Evolutionary conservation across 2,329 filamentous ascomycete species (phyloP).

Genomic region (Nemania serpens): DNA sequence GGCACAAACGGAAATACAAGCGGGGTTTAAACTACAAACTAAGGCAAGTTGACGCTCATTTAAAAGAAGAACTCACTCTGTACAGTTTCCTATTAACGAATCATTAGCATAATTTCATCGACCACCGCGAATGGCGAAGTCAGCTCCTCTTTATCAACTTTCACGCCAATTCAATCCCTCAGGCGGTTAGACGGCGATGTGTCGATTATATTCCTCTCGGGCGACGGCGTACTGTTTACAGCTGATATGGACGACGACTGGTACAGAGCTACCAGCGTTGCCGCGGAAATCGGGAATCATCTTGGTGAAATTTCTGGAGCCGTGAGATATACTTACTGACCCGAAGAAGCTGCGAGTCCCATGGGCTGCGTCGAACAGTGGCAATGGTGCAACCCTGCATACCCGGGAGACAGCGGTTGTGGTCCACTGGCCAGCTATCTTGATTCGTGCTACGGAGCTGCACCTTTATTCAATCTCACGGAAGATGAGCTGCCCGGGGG

Average conservation of each 20-base stretch:
- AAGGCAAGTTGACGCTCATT: too few relatives aligned
- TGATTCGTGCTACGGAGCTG: conserved; percentile 19
- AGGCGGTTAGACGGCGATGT: conserved; percentile 8
- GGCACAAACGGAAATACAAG: too few relatives aligned
- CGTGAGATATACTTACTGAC: too few relatives aligned
- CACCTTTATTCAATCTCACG: conserved; percentile 26
- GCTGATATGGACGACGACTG: conserved; percentile 24
- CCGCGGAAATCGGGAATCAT: too few relatives aligned
- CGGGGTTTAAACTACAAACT: too few relatives aligned
- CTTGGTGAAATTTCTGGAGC: too few relatives aligned
- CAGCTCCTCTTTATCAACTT: neutral
- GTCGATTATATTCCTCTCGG: conserved; percentile 21
- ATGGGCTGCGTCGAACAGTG: conserved; percentile 23
- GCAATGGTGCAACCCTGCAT: conserved; percentile 28
- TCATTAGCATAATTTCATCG: neutral
- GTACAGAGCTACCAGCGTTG: conserved; percentile 31
- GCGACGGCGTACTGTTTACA: conserved; percentile 22
- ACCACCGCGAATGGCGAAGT: neutral
- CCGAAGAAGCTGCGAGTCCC: conserved; percentile 22
- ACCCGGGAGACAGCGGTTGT: conserved; percentile 17
- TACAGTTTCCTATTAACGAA: too few relatives aligned
- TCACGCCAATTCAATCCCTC: neutral
- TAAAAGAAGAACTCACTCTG: too few relatives aligned
- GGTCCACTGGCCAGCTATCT: conserved; percentile 15
- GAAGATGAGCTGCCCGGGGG: too few relatives aligned